Percentiles rank a stretch among this genome's conserved stretches.
phyloP scores from a whole-genome alignment of 257 asterid genomes.

The Cruciata laevipes region DNA sequence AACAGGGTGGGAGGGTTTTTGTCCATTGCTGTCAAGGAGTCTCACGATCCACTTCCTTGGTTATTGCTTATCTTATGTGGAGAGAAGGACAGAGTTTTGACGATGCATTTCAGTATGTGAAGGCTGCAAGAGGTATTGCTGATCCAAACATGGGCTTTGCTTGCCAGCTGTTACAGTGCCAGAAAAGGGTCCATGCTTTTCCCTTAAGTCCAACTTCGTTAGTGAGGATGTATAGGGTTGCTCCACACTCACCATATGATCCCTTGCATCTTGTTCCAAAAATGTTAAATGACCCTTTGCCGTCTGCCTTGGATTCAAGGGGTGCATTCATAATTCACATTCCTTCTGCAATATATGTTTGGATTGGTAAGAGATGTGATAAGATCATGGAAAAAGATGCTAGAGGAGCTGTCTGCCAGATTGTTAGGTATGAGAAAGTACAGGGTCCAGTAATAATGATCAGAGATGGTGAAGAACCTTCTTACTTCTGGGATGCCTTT shows the following conservation, averaged over 20 bases:
- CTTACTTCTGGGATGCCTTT: constrained; percentile 43
- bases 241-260: constrained; percentile 50
- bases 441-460: constrained; percentile 33
- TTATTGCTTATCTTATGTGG: constrained; percentile 48
- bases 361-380: constrained; percentile 44
- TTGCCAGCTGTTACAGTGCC: constrained; percentile 45
- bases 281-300: constrained; percentile 42
- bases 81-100: constrained; percentile 50
- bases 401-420: constrained; percentile 46
- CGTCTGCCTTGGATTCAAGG: constrained; percentile 41
- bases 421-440: constrained; percentile 46
- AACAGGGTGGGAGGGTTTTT: constrained; percentile 39
- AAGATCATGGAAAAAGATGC: constrained; percentile 42
- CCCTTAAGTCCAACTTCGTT: constrained; percentile 46
- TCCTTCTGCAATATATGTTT: constrained; percentile 38
- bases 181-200: constrained; percentile 44
- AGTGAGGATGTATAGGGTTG: constrained; percentile 36
- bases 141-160: constrained; percentile 59
- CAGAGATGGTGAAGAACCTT: constrained; percentile 37
- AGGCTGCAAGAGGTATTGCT: constrained; percentile 47
- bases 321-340: constrained; percentile 43
- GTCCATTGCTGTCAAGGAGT: constrained; percentile 55
- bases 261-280: constrained; percentile 49
- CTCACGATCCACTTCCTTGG: constrained; percentile 47
- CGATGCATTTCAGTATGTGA: constrained; percentile 45